phyloP scores from a whole-genome alignment of 1,139 yeast genomes.

The Ogataea hybrid region DNA sequence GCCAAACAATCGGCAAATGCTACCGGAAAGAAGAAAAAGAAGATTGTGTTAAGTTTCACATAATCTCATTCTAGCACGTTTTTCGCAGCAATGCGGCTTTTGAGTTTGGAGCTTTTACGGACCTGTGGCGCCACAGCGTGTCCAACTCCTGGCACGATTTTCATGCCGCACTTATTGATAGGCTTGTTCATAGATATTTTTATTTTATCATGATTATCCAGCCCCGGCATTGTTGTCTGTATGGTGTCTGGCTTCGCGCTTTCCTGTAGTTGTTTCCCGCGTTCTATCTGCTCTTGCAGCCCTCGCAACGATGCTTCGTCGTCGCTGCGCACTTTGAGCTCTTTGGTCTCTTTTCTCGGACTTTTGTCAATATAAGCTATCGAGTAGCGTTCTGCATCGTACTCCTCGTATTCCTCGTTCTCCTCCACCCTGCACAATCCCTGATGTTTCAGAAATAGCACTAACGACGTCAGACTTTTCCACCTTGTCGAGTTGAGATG shows the following conservation, averaged over 20 bases:
- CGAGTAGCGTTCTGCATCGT: conserved; percentile 29
- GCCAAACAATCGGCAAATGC: conserved; percentile 39
- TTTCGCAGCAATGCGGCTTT: conserved; percentile 16
- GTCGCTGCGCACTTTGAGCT: conserved; percentile 42
- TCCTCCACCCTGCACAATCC: conserved; percentile 39
- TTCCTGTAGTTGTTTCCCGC: conserved; percentile 35
- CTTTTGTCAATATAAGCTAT: conserved; percentile 57
- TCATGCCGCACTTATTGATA: conserved; percentile 26
- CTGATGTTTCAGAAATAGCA: conserved; percentile 57
- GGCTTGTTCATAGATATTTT: conserved; percentile 23
- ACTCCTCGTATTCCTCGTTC: conserved; percentile 32
- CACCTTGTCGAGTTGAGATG: conserved; percentile 91
- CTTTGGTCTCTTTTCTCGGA: conserved; percentile 39
- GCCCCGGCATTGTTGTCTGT: not conserved
- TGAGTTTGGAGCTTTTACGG: conserved; percentile 14
- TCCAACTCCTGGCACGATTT: conserved; percentile 22
- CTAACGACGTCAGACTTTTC: conserved; percentile 67
- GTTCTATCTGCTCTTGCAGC: conserved; percentile 52
- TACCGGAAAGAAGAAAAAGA: conserved; percentile 41
- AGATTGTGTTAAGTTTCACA: conserved; percentile 30
- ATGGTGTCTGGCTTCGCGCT: not conserved
- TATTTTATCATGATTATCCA: conserved; percentile 17
- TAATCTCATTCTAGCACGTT: conserved; percentile 16
- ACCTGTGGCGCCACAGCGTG: conserved; percentile 1
- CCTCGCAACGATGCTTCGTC: conserved; percentile 42